Evolutionary conservation across 129 eudicot genomes (phyloP).

Genomic region (Centella asiatica): DNA sequence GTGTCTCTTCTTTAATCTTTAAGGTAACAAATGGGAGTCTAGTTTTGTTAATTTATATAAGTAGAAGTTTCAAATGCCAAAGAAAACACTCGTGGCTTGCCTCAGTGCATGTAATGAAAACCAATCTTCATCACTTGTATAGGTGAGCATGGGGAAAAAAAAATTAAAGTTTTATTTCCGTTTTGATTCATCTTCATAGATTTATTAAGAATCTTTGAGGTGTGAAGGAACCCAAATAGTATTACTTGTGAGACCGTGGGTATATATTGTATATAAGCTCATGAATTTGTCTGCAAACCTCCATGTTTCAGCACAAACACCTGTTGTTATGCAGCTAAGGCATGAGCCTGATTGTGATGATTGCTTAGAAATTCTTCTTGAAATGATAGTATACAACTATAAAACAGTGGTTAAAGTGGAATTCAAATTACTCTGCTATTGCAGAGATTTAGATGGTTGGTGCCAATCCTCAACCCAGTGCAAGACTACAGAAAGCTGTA

Average conservation of each 20-base stretch:
- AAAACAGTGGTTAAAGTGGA: background rate
- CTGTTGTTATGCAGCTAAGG: too few species aligned
- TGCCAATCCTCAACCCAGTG: too few species aligned
- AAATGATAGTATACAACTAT: background rate
- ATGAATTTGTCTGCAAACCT: background rate
- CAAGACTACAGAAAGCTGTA: too few species aligned
- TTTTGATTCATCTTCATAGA: background rate
- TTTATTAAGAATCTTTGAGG: background rate
- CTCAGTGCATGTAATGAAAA: background rate
- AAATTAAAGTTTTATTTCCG: background rate
- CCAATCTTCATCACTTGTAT: background rate
- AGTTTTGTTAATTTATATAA: constrained; percentile 3
- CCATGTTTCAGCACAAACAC: too few species aligned
- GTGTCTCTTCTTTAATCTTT: background rate
- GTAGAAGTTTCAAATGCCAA: background rate
- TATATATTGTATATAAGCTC: background rate
- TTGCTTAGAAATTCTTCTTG: background rate
- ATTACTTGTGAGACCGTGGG: background rate
- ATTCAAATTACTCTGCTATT: background rate
- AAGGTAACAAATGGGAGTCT: background rate
- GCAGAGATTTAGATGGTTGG: too few species aligned
- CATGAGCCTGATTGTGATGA: background rate
- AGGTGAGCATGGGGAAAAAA: background rate
- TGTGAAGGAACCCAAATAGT: background rate
- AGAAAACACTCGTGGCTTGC: background rate